Evolutionary conservation across 1,284 basidiomycete genomes (phyloP).

Genomic region (Boletus nobilissimus): DNA sequence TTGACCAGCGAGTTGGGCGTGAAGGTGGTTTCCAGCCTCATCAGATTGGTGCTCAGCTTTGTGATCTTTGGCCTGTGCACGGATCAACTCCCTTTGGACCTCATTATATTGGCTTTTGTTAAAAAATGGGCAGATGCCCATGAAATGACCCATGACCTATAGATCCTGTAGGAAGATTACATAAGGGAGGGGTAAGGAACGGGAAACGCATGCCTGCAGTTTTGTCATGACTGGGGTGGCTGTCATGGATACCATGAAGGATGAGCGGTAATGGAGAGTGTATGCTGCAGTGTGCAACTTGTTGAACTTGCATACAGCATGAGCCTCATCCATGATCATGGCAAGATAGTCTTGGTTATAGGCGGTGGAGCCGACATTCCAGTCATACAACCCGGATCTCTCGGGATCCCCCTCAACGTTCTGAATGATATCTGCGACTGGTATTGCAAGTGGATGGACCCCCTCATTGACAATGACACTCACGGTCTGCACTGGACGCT

Average conservation of each 20-base stretch:
- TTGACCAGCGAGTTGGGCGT: not conserved
- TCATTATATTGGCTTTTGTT: not conserved
- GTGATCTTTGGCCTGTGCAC: not conserved
- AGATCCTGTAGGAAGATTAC: constrained; percentile 7
- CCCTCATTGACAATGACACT: too few relatives aligned
- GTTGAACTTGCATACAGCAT: not conserved
- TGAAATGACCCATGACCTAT: constrained; percentile 15
- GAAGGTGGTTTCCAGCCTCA: not conserved
- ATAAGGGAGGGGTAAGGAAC: too few relatives aligned
- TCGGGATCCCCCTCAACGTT: too few relatives aligned
- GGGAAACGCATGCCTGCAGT: not conserved
- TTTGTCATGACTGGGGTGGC: constrained; percentile 13
- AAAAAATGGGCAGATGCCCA: not conserved
- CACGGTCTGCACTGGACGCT: too few relatives aligned
- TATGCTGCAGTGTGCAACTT: not conserved
- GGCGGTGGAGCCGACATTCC: too few relatives aligned
- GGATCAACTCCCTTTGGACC: not conserved
- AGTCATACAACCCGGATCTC: too few relatives aligned
- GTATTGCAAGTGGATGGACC: too few relatives aligned
- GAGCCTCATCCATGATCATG: too few relatives aligned
- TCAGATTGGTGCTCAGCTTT: not conserved
- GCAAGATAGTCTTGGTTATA: too few relatives aligned
- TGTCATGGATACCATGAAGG: not conserved
- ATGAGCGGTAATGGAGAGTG: not conserved
- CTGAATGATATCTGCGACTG: too few relatives aligned